phyloP scores from a whole-genome alignment of 2,329 filamentous ascomycete species.

The Nothophaeocryptopus gaeumannii region DNA sequence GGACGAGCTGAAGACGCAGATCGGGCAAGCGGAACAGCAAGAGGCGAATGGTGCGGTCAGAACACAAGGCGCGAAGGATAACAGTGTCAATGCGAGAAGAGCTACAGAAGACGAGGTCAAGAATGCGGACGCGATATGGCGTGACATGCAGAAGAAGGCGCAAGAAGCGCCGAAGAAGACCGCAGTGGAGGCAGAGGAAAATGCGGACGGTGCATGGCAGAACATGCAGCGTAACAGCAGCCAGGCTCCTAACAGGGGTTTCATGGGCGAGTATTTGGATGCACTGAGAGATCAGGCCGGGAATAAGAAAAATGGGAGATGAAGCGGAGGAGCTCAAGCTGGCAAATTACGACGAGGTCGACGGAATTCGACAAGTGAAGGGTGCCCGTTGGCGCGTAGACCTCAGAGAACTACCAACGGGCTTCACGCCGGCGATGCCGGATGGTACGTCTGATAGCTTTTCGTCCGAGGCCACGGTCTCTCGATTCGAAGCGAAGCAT shows the following conservation, averaged over 20 bases:
- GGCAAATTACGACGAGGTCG: neutral
- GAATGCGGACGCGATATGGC: slow-evolving; percentile 13
- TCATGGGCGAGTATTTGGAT: slow-evolving; percentile 32
- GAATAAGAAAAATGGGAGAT: slow-evolving; percentile 22
- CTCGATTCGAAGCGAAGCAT: too few relatives aligned
- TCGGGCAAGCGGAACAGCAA: slow-evolving; percentile 28
- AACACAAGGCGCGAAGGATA: slow-evolving; percentile 19
- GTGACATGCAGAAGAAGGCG: slow-evolving; percentile 12
- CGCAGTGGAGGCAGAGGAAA: slow-evolving; percentile 9
- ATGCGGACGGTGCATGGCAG: slow-evolving; percentile 30
- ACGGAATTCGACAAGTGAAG: too few relatives aligned
- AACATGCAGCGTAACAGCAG: slow-evolving; percentile 18
- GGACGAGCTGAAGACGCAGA: slow-evolving; percentile 47
- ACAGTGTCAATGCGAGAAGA: slow-evolving; percentile 21
- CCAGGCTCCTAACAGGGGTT: slow-evolving; percentile 22
- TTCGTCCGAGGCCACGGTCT: too few relatives aligned
- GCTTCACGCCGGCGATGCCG: too few relatives aligned
- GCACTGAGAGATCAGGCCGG: slow-evolving; percentile 31
- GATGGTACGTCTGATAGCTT: too few relatives aligned
- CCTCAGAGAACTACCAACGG: too few relatives aligned
- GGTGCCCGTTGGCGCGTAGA: too few relatives aligned
- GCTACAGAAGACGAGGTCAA: slow-evolving; percentile 2
- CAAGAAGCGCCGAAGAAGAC: slow-evolving; percentile 10
- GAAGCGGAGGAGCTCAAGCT: neutral
- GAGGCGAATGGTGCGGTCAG: slow-evolving; percentile 17